Percentiles rank a stretch among this genome's conserved stretches.
These are phyloP conservation scores for Fulvia fulva DNA, from an alignment of 2,329 filamentous ascomycete species.

Conservation along the genomic window DNA sequence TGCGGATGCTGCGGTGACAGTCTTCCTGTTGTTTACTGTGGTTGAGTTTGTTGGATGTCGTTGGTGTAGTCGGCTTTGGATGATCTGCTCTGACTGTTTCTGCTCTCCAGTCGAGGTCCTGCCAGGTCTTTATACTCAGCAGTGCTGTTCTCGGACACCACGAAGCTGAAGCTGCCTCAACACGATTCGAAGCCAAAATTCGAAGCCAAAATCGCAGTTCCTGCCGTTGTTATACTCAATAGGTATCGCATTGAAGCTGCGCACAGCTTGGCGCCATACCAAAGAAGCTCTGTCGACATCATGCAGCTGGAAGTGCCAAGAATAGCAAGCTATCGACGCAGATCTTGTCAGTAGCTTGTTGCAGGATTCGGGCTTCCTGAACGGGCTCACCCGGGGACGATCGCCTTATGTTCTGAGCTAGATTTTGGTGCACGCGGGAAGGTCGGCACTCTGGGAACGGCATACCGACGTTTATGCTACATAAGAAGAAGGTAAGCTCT, in stretches of 20 bases:
- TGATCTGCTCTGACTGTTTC: not conserved
- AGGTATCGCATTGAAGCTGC: not conserved
- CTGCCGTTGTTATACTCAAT: not conserved
- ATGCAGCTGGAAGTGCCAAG: not conserved
- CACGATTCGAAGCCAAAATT: not conserved
- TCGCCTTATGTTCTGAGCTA: not conserved
- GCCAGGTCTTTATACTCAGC: not conserved
- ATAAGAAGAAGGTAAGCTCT: too few relatives aligned
- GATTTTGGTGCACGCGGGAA: too few relatives aligned
- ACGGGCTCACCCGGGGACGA: not conserved
- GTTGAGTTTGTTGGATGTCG: not conserved
- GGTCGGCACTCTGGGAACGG: too few relatives aligned
- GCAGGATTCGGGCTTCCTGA: not conserved
- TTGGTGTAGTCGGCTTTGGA: not conserved
- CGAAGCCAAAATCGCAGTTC: not conserved
- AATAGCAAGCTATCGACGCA: not conserved
- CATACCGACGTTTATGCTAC: too few relatives aligned
- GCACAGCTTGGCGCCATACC: not conserved
- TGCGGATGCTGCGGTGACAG: constrained; percentile 7
- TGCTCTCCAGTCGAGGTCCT: not conserved
- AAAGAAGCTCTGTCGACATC: not conserved
- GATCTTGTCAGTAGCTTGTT: not conserved
- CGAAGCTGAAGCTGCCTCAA: not conserved
- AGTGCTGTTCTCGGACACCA: not conserved
- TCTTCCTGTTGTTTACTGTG: constrained; percentile 12